Evolutionary conservation across 2,329 filamentous ascomycete genomes (phyloP).

Genomic region (Neocatenulostroma microsporum): DNA sequence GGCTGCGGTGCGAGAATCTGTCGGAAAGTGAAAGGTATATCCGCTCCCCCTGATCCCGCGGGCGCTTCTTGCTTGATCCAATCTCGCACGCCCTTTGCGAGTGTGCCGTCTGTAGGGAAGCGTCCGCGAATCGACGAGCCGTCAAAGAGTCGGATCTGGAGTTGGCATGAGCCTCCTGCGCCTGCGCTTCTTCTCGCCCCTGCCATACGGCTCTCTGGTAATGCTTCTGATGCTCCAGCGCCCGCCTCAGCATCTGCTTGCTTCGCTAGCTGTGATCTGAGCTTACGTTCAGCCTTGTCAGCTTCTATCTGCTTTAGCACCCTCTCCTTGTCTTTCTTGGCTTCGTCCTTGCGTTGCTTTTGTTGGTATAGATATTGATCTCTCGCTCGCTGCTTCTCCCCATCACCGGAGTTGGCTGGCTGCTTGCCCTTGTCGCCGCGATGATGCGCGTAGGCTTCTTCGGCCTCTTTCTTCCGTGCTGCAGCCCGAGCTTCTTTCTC

Average conservation of each 20-base stretch:
- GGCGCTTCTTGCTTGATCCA: conserved; percentile 60
- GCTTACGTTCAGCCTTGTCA: conserved; percentile 62
- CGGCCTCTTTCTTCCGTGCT: conserved; percentile 33
- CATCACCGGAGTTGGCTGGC: conserved; percentile 33
- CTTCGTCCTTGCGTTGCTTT: conserved; percentile 56
- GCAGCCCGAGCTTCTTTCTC: conserved; percentile 30
- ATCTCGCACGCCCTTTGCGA: conserved; percentile 59
- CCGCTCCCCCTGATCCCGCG: conserved; percentile 33
- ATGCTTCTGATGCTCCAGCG: background rate
- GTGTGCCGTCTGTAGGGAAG: conserved; percentile 52
- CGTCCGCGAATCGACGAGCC: conserved; percentile 68
- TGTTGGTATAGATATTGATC: conserved; percentile 34
- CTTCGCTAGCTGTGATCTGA: conserved; percentile 41
- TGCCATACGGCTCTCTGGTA: conserved; percentile 4
- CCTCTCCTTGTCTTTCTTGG: conserved; percentile 59
- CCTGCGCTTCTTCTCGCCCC: conserved; percentile 6
- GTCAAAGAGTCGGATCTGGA: conserved; percentile 78
- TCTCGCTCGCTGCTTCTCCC: conserved; percentile 25
- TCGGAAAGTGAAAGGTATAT: conserved; percentile 70
- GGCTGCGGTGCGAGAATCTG: conserved; percentile 72
- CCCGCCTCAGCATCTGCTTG: conserved; percentile 6
- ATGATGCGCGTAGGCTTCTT: conserved; percentile 24
- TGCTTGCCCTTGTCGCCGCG: conserved; percentile 17
- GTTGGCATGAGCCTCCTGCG: conserved; percentile 23
- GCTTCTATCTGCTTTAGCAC: conserved; percentile 69